phyloP scores from a whole-genome alignment of 192 early-diverging fungal genomes.

The Rhizophagus clarus region DNA sequence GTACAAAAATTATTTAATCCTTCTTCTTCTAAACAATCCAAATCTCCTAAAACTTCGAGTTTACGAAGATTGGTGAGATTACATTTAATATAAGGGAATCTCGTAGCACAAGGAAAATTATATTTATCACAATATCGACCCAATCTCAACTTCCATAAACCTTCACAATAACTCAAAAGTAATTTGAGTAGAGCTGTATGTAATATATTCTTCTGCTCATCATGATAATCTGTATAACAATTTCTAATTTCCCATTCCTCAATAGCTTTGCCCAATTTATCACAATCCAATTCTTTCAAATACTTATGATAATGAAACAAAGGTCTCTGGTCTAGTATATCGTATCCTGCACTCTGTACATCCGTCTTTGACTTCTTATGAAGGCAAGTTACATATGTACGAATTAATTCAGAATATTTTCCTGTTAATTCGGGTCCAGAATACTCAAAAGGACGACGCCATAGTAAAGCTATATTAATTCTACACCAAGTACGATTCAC shows the following conservation, averaged over 20 bases:
- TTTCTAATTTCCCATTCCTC: neutral
- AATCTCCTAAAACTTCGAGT: neutral
- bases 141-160: neutral
- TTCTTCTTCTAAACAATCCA: neutral
- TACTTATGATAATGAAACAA: neutral
- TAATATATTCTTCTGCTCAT: neutral
- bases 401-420: neutral
- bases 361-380: neutral
- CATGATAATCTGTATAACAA: no score
- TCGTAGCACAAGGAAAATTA: neutral
- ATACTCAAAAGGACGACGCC: conserved; percentile 23
- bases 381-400: neutral
- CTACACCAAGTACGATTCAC: conserved; percentile 26
- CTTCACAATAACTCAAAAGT: neutral
- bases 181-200: neutral
- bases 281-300: neutral
- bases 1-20: neutral
- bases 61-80: neutral
- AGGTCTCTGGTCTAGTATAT: neutral
- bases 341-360: neutral
- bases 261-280: neutral
- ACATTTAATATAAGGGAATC: neutral
- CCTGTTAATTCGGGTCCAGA: neutral
- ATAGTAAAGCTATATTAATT: conserved; percentile 10
- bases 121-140: neutral